Percentiles rank a stretch among this genome's conserved stretches.
Evolutionary conservation across 2,329 filamentous ascomycete species (phyloP).

Genomic region (Ophiostoma tasmaniense): DNA sequence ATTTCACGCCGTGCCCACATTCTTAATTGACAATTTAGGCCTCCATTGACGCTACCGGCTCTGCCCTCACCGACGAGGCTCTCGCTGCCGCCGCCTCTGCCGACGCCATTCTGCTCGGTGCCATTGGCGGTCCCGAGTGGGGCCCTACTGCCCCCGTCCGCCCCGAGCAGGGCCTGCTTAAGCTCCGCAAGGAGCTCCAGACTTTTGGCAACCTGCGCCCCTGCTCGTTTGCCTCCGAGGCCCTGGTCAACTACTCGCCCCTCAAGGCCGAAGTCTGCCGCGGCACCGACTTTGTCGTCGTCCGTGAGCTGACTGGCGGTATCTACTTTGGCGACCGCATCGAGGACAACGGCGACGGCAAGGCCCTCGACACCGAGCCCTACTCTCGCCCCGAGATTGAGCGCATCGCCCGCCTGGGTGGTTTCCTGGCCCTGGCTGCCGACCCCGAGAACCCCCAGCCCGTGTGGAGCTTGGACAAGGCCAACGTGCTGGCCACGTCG

Average conservation of each 20-base stretch:
- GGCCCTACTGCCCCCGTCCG: constrained; percentile 72
- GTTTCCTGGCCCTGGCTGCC: constrained; percentile 67
- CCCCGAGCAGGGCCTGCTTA: constrained; percentile 85
- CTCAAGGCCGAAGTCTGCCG: constrained; percentile 78
- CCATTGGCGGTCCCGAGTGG: constrained; percentile 96
- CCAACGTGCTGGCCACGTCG: constrained; percentile 87
- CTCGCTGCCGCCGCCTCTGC: constrained; percentile 75
- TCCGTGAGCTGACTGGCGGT: constrained; percentile 84
- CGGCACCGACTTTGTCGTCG: constrained; percentile 84
- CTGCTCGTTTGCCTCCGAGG: constrained; percentile 88
- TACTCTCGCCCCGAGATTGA: constrained; percentile 82
- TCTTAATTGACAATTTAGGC: constrained; percentile 45
- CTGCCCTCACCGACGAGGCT: constrained; percentile 72
- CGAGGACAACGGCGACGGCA: constrained; percentile 66
- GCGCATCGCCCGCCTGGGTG: constrained; percentile 75
- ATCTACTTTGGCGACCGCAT: constrained; percentile 92
- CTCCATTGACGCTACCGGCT: constrained; percentile 77
- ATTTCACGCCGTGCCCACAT: not conserved
- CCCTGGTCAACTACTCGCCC: constrained; percentile 74
- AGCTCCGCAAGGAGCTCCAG: constrained; percentile 83
- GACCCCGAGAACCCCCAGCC: constrained; percentile 57
- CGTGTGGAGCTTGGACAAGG: constrained; percentile 89
- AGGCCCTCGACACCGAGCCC: constrained; percentile 75
- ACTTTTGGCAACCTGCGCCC: constrained; percentile 94
- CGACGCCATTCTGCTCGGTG: constrained; percentile 83